phyloP scores from a whole-genome alignment of 75 land plant species.

The Sequoia sempervirens region DNA sequence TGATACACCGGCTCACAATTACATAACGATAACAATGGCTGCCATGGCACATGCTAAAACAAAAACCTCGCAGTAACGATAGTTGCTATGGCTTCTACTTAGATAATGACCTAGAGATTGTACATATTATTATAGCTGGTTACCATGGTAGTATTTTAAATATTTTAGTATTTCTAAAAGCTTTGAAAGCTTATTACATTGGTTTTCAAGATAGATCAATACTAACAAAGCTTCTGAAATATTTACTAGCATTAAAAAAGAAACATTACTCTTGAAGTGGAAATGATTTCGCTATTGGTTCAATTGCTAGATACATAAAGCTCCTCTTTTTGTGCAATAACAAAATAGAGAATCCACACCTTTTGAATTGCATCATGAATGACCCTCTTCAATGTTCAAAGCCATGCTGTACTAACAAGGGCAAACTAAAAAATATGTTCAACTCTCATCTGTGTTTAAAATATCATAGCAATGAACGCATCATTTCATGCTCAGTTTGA shows the following conservation, averaged over 20 bases:
- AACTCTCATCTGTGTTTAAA: background rate
- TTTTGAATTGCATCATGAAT: no score
- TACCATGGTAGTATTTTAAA: background rate
- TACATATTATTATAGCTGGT: no score
- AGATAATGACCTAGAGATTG: no score
- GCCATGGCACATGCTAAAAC: no score
- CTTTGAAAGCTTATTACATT: background rate
- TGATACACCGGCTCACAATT: no score
- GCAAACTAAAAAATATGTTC: background rate
- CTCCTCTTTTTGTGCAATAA: no score
- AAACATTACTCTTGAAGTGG: background rate
- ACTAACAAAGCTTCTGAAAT: background rate
- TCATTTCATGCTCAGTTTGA: constrained; percentile 27
- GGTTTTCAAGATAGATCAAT: background rate
- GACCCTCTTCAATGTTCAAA: no score
- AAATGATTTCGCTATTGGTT: background rate
- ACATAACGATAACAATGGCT: no score
- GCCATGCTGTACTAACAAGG: background rate
- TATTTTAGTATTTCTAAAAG: background rate
- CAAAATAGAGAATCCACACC: no score
- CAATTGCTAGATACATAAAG: no score
- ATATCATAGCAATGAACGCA: constrained; percentile 21
- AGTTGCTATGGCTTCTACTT: no score
- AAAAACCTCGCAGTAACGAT: no score
- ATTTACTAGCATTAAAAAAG: background rate